These are phyloP conservation scores for Botrytis galanthina DNA, from an alignment of 2,329 filamentous ascomycete species.

Conservation along the genomic window DNA sequence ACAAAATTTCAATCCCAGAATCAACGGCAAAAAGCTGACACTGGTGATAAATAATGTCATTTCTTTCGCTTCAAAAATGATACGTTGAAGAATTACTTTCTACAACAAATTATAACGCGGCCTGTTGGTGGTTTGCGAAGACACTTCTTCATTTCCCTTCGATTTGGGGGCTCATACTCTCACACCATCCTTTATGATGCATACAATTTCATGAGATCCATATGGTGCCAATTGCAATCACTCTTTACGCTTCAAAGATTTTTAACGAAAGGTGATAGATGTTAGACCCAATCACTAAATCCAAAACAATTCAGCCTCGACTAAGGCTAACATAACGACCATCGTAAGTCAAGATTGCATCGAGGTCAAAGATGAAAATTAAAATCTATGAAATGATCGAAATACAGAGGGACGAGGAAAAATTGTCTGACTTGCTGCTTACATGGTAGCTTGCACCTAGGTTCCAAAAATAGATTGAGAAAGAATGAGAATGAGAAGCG, in stretches of 20 bases:
- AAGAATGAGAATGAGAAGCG: background rate
- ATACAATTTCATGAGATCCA: too few relatives aligned
- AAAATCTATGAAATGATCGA: background rate
- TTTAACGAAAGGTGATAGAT: too few relatives aligned
- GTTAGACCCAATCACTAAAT: background rate
- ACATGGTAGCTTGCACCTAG: background rate
- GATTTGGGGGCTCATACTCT: too few relatives aligned
- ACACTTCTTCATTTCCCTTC: slow-evolving; percentile 33
- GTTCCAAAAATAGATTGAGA: background rate
- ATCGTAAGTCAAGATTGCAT: background rate
- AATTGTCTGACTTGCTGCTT: background rate
- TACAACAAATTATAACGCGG: background rate
- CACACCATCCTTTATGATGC: too few relatives aligned
- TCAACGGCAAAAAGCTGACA: slow-evolving; percentile 33
- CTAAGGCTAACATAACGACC: background rate
- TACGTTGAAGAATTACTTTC: background rate
- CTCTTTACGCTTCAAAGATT: too few relatives aligned
- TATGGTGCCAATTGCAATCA: too few relatives aligned
- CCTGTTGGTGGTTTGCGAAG: slow-evolving; percentile 19
- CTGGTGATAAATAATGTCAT: background rate
- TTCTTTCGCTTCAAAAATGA: background rate
- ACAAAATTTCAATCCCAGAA: background rate
- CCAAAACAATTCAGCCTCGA: background rate
- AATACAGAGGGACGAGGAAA: too few relatives aligned
- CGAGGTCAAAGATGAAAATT: background rate